Evolutionary conservation across 2,329 filamentous ascomycete species (phyloP), one percentile per base, ranked within the genome.

Genomic region (Meredithiella fracta): DNA sequence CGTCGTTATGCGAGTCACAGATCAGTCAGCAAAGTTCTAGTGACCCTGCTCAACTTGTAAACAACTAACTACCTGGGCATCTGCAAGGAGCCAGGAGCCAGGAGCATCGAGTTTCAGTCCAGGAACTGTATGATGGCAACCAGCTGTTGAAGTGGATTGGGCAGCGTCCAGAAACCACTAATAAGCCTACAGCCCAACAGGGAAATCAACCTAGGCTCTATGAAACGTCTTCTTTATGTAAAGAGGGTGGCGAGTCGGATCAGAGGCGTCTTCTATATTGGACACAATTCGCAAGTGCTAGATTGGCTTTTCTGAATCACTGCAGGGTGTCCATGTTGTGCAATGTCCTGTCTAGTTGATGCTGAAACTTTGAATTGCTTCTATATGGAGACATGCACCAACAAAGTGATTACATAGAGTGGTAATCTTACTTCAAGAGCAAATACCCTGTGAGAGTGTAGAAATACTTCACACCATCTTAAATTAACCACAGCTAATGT

Each of bases 81-180:
- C 37, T 54, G 53, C 53, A 54, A 34, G 53, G 42, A 49, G 53
- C 40, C 40, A 54, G 53, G 53, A 54, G 53, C 40, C 40, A 54
- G 53, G 53, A 54, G 53, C 40, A 23, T 53, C 34, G 8, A 40
- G 20, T 53, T 38, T 37, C 23, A 49, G n/a, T 49, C 17, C 44
- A 49, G 20, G 22, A 49, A 49, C 17, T 49, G 44, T 9, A 14
- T 49, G 44, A 26, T 26, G n/a, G 20, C 9, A 22, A 44, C 40
- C 15, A 44, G 7, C n/a, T 4, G 23, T 15, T 20, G 14, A 42
- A 42, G 38, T 42, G 38, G 6, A 20, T 42, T 34, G 29, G 29
- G 29, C 29, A 34, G 38, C 38, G 38, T 51, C 17, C 47, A 55
- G 53, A 38, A 58, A 58, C 56, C 34, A 15, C 38, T 34, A 34